Evolutionary conservation across 352 stramenopile species (phyloP).

Genomic region (Globisporangium cystogenes): DNA sequence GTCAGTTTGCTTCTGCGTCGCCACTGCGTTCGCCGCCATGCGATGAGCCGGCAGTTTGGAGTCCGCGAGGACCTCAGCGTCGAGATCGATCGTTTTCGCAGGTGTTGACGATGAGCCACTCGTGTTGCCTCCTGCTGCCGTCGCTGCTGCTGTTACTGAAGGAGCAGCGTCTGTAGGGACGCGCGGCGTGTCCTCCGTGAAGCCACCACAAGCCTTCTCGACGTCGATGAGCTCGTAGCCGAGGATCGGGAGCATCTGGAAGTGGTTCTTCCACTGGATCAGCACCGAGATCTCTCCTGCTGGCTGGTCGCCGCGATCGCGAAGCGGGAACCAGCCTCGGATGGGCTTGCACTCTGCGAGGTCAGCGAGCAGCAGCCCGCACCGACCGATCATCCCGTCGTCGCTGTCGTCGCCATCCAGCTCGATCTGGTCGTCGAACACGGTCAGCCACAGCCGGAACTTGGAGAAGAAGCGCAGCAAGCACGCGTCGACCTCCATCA

Average conservation of each 20-base stretch:
- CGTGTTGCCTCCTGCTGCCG: background rate
- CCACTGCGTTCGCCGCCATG: background rate
- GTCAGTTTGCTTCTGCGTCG: background rate
- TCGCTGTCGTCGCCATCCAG: constrained; percentile 23
- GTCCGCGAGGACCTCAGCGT: constrained; percentile 18
- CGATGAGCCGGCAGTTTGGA: background rate
- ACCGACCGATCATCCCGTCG: constrained; percentile 72
- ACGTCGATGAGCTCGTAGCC: constrained; percentile 71
- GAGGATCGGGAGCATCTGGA: constrained; percentile 57
- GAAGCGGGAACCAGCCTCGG: constrained; percentile 66
- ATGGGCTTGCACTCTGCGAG: constrained; percentile 68
- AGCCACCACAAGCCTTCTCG: constrained; percentile 20
- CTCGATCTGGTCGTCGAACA: constrained; percentile 79
- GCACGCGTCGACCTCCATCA: constrained; percentile 62
- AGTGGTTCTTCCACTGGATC: constrained; percentile 74
- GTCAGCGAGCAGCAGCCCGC: constrained; percentile 53
- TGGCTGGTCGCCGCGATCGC: constrained; percentile 42
- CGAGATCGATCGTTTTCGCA: constrained; percentile 19
- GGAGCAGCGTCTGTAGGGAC: background rate
- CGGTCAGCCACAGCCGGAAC: constrained; percentile 74
- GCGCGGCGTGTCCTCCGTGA: background rate
- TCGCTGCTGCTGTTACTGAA: no score
- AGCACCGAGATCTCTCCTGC: constrained; percentile 66
- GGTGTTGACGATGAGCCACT: background rate
- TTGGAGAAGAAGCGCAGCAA: constrained; percentile 81